Evolutionary conservation across 257 asterid species (phyloP).

Genomic region (Solanum gandarillasii): DNA sequence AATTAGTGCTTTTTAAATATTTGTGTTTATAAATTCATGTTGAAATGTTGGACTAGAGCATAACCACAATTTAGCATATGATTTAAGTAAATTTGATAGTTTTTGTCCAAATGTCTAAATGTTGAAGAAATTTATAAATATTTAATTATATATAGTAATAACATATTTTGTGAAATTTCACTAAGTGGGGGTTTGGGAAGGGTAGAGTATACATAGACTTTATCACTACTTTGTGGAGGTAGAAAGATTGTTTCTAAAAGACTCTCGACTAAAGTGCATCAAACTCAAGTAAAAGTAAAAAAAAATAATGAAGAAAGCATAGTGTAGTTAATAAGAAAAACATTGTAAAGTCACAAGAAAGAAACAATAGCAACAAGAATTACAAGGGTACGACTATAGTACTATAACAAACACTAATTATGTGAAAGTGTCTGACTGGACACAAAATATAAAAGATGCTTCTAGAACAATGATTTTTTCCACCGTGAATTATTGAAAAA

Average conservation of each 20-base stretch:
- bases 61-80: not conserved
- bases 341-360: not conserved
- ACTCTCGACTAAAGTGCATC: not conserved
- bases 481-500: not conserved
- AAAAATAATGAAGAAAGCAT: not conserved
- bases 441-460: not conserved
- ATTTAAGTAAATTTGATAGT: not conserved
- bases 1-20: not conserved
- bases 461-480: not conserved
- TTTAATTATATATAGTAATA: not conserved
- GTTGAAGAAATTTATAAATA: not conserved
- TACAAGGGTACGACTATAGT: not conserved
- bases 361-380: not conserved
- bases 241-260: no score
- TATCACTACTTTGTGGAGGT: no score
- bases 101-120: not conserved
- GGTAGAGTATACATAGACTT: rapidly evolving
- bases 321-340: no score
- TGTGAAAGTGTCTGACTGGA: not conserved
- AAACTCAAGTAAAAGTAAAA: no score
- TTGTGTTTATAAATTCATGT: not conserved
- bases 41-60: not conserved
- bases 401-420: not conserved
- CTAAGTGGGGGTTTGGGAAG: no score
- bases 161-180: no score